These are phyloP conservation scores for Teratosphaeria nubilosa DNA, from an alignment of 2,329 filamentous ascomycete genomes.

Conservation along the genomic window DNA sequence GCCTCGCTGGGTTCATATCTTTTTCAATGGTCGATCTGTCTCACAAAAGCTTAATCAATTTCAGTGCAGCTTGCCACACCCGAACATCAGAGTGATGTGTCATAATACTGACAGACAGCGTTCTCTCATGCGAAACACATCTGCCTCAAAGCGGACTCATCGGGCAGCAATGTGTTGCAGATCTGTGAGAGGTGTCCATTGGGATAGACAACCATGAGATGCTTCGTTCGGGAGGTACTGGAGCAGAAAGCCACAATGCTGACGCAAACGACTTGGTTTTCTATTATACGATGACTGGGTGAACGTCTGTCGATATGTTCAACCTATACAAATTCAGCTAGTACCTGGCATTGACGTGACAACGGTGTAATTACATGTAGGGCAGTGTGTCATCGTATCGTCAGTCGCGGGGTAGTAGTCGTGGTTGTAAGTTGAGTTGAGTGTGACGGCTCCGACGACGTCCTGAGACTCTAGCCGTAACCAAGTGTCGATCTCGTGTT, in stretches of 20 bases:
- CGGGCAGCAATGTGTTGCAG: no score
- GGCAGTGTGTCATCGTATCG: constrained; percentile 13
- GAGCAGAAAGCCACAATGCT: not conserved
- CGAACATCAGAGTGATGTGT: no score
- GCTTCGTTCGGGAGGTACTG: no score
- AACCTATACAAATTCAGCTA: constrained; percentile 2
- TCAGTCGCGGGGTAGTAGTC: constrained; percentile 20
- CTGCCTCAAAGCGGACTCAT: no score
- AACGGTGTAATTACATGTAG: constrained; percentile 11
- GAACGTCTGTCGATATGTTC: not conserved
- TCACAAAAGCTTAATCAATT: no score
- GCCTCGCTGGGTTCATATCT: no score
- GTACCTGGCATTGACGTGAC: constrained; percentile 10
- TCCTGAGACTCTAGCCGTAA: constrained; percentile 22
- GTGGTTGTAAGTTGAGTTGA: constrained; percentile 22
- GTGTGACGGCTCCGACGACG: constrained; percentile 17
- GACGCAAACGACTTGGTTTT: not conserved
- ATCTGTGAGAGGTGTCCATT: no score
- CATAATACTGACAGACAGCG: no score
- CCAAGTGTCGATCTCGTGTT: constrained; percentile 21
- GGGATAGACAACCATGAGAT: no score
- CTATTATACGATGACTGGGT: not conserved
- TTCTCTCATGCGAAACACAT: no score
- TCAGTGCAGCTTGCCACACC: no score
- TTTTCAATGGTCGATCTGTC: no score